Conservation (phyloP, 2,329 filamentous ascomycete genomes). For the Herpotrichia juniperi region DNA sequence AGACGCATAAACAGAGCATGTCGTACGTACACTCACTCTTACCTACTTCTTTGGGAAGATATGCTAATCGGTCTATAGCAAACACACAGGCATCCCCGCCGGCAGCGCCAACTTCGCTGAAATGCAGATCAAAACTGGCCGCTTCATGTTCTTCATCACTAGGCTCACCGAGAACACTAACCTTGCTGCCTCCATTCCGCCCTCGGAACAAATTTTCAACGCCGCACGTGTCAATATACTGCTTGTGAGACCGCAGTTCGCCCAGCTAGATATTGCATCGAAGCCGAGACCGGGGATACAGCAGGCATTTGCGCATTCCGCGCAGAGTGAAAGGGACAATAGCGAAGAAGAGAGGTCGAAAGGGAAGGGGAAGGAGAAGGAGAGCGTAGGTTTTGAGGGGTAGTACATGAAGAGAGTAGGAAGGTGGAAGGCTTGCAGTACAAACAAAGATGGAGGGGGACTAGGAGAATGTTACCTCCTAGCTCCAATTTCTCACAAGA, state of each 20-base stretch:
- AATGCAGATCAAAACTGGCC: slow-evolving; percentile 78
- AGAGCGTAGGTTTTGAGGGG: background rate
- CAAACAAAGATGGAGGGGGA: too few species aligned
- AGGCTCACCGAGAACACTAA: slow-evolving; percentile 98
- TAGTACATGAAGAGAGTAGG: background rate
- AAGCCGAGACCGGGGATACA: slow-evolving; percentile 44
- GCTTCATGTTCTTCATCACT: slow-evolving; percentile 92
- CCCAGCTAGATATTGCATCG: slow-evolving; percentile 60
- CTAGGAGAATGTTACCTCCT: background rate
- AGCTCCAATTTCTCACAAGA: too few species aligned
- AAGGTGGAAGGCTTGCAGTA: too few species aligned
- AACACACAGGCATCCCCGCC: slow-evolving; percentile 80
- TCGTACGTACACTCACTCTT: slow-evolving; percentile 49
- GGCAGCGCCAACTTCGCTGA: slow-evolving; percentile 81
- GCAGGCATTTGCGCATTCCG: slow-evolving; percentile 42
- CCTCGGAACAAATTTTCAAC: slow-evolving; percentile 90
- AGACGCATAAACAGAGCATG: slow-evolving; percentile 90
- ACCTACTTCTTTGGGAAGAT: slow-evolving; percentile 43
- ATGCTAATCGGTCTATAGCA: slow-evolving; percentile 53
- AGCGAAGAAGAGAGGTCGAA: background rate
- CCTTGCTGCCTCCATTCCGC: slow-evolving; percentile 87
- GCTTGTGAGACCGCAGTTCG: slow-evolving; percentile 82
- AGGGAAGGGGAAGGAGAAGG: slow-evolving; percentile 5
- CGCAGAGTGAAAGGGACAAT: slow-evolving; percentile 25
- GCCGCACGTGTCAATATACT: slow-evolving; percentile 88